A percentile compares a stretch with the other conserved stretches of the same genome.
Evolutionary conservation across 176 grass and related monocot species (phyloP).

Genomic region (Calamus simplicifolius): DNA sequence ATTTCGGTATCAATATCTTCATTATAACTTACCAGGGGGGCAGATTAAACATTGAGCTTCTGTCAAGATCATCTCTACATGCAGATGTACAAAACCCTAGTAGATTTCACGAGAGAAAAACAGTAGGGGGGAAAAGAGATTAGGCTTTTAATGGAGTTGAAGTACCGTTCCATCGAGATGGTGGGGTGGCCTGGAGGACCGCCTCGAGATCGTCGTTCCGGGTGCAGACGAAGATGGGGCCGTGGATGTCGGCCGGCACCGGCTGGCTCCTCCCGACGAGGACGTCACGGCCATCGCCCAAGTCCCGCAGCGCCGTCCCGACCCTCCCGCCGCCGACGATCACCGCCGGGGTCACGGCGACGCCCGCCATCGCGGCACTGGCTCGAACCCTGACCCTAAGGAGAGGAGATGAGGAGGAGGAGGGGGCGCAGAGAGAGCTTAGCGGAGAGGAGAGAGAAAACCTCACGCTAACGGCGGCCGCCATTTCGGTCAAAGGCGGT

Average conservation of each 20-base stretch:
- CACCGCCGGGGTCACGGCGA: constrained; percentile 50
- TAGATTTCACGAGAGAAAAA: too few species aligned
- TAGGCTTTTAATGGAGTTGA: neutral
- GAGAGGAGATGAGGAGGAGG: constrained; percentile 10
- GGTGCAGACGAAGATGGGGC: constrained; percentile 79
- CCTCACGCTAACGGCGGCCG: constrained; percentile 18
- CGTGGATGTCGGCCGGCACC: constrained; percentile 40
- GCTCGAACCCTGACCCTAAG: constrained; percentile 16
- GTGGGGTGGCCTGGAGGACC: constrained; percentile 71
- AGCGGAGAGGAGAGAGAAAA: constrained; percentile 24
- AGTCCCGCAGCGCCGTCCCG: constrained; percentile 46
- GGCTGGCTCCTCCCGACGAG: constrained; percentile 55
- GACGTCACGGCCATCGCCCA: constrained; percentile 50
- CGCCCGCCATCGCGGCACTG: constrained; percentile 25
- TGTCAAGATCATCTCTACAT: too few species aligned
- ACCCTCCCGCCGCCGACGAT: constrained; percentile 79
- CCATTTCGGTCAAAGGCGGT: constrained; percentile 5
- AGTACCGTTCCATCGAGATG: constrained; percentile 70
- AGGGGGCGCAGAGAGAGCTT: constrained; percentile 17
- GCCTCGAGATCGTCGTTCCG: constrained; percentile 92
- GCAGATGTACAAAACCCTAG: too few species aligned
- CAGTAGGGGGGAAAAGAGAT: neutral
- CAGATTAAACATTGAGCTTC: too few species aligned
- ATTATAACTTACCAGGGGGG: too few species aligned
- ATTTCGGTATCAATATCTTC: too few species aligned